Base-by-base conservation (phyloP, 495 filamentous ascomycete species). In the Lasiosphaeris hirsuta region DNA sequence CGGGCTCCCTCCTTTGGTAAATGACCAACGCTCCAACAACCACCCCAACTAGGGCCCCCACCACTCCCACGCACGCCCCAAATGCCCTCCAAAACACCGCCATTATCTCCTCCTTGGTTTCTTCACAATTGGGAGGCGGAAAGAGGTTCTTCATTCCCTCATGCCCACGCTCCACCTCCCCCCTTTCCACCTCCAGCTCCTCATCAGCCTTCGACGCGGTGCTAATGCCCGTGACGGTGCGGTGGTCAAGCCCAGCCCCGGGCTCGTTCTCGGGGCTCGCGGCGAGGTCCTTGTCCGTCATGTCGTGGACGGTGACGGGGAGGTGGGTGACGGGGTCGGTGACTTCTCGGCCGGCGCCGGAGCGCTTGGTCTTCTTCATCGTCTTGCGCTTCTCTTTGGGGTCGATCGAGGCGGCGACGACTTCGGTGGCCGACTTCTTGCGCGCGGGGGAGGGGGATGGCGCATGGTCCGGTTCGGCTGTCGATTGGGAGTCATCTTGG, bases 281-380 rank as follows among this genome's bases (percentile, higher is more conserved):
- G 34, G 79, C 72, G 30, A 89, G 69, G 51, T 86, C 81, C 43
- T 81, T 77, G 36, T 74, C 68, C 0, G 85, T 88, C 58, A 81
- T 82, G 61, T 88, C 86, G 62, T 87, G 84, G 38, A 88, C 82
- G 15, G 66, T 68, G 17, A 88, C 73, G 5, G 84, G 84, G 1
- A 89, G 69, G 66, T 89, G 86, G 0, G 86, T 89, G 11, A 89
- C 81, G 0, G 86, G 86, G 68, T 89, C 86, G 6, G 84, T 89
- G n/a, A 89, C 86, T 62, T 85, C 73, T 11, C 85, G 75, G 13
- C 81, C 80, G 34, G 75, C 77, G 38, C 80, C 75, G 35, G 80
- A 72, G 50, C 81, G 74, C 56, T 83, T 80, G 54, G 78, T 14
- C 37, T 79, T 72, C 64, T 84, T 81, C 77, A 82, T 80, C 3